Evolutionary conservation across 1,139 yeast species (phyloP).

Genomic region (Saccharomyces hybrid): DNA sequence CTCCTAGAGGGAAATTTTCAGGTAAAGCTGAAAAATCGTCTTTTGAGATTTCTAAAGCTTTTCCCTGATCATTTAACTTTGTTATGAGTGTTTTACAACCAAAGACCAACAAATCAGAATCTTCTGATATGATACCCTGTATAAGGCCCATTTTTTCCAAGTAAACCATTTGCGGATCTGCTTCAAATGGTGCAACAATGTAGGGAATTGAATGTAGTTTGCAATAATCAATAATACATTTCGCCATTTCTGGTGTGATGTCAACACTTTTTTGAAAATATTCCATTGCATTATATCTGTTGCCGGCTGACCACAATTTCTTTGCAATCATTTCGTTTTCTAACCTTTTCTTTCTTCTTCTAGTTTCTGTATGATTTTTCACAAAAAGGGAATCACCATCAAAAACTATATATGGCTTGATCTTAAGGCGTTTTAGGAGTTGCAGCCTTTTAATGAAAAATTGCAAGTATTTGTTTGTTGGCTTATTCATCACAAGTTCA

Average conservation of each 20-base stretch:
- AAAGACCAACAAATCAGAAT: slow-evolving; percentile 81
- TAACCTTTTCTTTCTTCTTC: slow-evolving; percentile 47
- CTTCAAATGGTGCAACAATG: slow-evolving; percentile 95
- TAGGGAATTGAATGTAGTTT: slow-evolving; percentile 49
- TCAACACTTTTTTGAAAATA: slow-evolving; percentile 70
- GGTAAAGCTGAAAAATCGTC: slow-evolving; percentile 39
- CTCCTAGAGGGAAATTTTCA: slow-evolving; percentile 38
- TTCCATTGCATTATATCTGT: slow-evolving; percentile 50
- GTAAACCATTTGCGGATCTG: slow-evolving; percentile 92
- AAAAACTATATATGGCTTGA: slow-evolving; percentile 79
- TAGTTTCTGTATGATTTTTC: slow-evolving; percentile 61
- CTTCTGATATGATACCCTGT: slow-evolving; percentile 84
- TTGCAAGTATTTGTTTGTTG: slow-evolving; percentile 56
- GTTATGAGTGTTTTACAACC: slow-evolving; percentile 73
- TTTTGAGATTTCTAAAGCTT: slow-evolving; percentile 57
- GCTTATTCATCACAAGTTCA: slow-evolving; percentile 62
- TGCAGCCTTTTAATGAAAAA: slow-evolving; percentile 52
- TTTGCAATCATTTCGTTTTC: slow-evolving; percentile 51
- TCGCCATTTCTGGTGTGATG: slow-evolving; percentile 88
- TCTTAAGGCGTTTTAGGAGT: slow-evolving; percentile 57
- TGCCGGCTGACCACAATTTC: slow-evolving; percentile 42
- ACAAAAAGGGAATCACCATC: slow-evolving; percentile 85
- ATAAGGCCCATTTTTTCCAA: slow-evolving; percentile 66
- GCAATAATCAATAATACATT: slow-evolving; percentile 64
- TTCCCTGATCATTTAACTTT: slow-evolving; percentile 67